A percentile compares a stretch with the other conserved stretches of the same genome.
Evolutionary conservation across 768 basidiomycete species (phyloP).

Genomic region (Cytidiella melzeri): DNA sequence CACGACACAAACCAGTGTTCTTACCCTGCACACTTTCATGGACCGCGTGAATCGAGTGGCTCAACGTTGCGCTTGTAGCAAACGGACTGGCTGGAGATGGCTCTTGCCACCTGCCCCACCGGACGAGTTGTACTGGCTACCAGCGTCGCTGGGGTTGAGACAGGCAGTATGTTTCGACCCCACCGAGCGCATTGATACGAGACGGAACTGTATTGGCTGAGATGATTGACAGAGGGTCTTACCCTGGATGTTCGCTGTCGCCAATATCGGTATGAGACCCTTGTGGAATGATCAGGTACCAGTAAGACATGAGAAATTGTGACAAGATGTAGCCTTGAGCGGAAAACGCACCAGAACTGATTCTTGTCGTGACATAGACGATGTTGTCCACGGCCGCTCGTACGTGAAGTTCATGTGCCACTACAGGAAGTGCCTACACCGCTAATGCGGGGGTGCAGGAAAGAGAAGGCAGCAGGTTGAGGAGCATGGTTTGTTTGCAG

Average conservation of each 20-base stretch:
- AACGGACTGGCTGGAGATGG: constrained; percentile 44
- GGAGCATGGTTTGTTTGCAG: too few relatives aligned
- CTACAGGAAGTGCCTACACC: constrained; percentile 5
- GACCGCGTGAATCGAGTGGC: constrained; percentile 49
- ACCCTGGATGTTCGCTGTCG: constrained; percentile 47
- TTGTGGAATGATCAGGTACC: constrained; percentile 25
- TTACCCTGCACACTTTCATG: constrained; percentile 45
- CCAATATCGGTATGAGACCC: constrained; percentile 47
- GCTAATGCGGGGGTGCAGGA: too few relatives aligned
- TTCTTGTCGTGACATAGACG: constrained; percentile 41
- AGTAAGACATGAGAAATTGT: too few relatives aligned
- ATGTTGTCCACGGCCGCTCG: constrained; percentile 36
- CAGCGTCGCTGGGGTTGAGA: constrained; percentile 41
- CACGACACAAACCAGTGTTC: constrained; percentile 30
- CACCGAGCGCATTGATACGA: too few relatives aligned
- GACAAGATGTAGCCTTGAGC: too few relatives aligned
- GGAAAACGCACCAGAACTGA: constrained; percentile 39
- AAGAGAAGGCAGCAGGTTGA: too few relatives aligned
- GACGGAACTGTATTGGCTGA: too few relatives aligned
- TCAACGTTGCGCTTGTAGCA: constrained; percentile 60
- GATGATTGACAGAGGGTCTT: too few relatives aligned
- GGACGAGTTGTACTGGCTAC: constrained; percentile 56
- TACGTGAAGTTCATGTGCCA: constrained; percentile 5
- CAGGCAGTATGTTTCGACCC: constrained; percentile 51
- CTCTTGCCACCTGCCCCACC: constrained; percentile 44